Evolutionary conservation across 2,329 filamentous ascomycete genomes (phyloP), one percentile per base, ranked within the genome.

Genomic region (Fusarium vanettenii): DNA sequence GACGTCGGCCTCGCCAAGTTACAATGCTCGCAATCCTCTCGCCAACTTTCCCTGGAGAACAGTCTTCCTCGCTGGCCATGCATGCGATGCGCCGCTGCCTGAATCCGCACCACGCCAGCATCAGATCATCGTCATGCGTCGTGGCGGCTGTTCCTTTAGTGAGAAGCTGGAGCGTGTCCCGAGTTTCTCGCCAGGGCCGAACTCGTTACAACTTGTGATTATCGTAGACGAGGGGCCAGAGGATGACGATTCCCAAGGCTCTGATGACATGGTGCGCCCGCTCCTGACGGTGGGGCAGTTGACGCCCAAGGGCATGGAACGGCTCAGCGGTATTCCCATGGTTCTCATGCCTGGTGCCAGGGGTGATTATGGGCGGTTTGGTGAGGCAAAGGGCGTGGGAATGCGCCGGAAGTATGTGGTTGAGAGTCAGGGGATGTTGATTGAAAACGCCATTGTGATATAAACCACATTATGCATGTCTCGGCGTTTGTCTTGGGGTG

Each of bases 141-240:
- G 97, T 7, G 96, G 97, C 43, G 91, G 91, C 1, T 99, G 97
- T 84, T 93, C 89, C 27, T 98, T 98, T 82, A 92, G 90, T 39
- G 85, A 92, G 31, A 99, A 99, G 82, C 85, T 98, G 1, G 87
- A 89, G 61, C 95, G 94, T 74, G 95, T 98, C n/a, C 95, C 96
- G 1, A 89, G 90, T 11, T 96, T 92, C 80, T 87, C 91, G 2
- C 92, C 93, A 0, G 86, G 87, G 0, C 81, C 86, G 1, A 81
- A 83, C 4, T 87, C 91, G 1, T 85, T 98, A 20, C 94, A 97
- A 81, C 88, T 98, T 5, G 94, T 98, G 31, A 85, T 98, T 50
- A 85, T 98, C 0, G 90, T 98, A 88, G 89, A 91, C 4, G 88
- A 90, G 20, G 80, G 79, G 13, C 76, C 72, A 9, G 66, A 67